Conservation (phyloP, 345 rosid genomes). For the Rhodamnia rubescens region DNA sequence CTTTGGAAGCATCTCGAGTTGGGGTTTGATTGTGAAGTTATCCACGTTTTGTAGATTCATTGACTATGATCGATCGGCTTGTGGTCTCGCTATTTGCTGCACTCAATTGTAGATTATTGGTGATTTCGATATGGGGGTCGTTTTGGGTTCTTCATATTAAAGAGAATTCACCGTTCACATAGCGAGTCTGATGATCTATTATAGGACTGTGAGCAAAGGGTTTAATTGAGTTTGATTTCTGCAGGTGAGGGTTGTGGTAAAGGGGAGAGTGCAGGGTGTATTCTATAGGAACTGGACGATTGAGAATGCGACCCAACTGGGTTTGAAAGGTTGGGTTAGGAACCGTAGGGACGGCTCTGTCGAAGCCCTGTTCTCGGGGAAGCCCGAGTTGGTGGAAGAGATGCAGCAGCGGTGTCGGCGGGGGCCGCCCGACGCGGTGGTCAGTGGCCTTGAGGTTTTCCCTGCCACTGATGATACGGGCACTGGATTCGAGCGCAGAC, state of each 20-base stretch:
- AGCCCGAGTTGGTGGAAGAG: constrained; percentile 44
- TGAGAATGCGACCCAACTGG: constrained; percentile 61
- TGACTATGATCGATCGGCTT: background rate
- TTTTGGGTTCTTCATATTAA: background rate
- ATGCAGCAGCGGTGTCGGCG: constrained; percentile 87
- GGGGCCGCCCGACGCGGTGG: constrained; percentile 72
- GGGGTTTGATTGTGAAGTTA: background rate
- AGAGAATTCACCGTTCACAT: background rate
- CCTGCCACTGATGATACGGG: constrained; percentile 68
- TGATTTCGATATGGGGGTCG: background rate
- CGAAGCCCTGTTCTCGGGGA: constrained; percentile 79
- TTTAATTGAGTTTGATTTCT: background rate
- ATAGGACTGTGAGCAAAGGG: background rate
- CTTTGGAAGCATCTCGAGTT: background rate
- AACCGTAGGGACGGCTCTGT: constrained; percentile 82
- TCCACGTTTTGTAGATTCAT: background rate
- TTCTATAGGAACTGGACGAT: constrained; percentile 85
- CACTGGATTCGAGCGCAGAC: constrained; percentile 42
- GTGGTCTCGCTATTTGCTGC: background rate
- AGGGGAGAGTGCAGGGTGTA: constrained; percentile 90
- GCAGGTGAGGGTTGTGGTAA: constrained; percentile 62
- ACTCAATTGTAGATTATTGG: background rate
- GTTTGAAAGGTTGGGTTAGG: constrained; percentile 89
- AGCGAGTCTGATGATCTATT: background rate
- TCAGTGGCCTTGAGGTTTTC: constrained; percentile 60